These are phyloP conservation scores for Pyrus bretschneideri DNA, from an alignment of 306 rosid genomes.

Conservation along the genomic window DNA sequence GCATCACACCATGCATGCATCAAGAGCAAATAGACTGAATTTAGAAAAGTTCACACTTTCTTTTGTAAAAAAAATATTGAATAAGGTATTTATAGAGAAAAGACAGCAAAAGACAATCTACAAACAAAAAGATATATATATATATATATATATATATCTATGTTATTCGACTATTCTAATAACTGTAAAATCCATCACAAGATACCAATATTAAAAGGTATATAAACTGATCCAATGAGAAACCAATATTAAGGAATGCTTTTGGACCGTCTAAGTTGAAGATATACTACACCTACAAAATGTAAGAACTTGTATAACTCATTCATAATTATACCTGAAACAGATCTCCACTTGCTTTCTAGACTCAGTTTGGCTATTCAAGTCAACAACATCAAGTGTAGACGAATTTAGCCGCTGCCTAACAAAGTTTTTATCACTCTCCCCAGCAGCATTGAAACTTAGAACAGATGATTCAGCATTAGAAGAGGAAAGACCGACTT, in stretches of 20 bases:
- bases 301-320: not conserved
- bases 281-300: not conserved
- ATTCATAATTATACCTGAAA: constrained; percentile 53
- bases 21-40: constrained; percentile 10
- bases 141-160: no score
- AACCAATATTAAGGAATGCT: not conserved
- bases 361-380: constrained; percentile 66
- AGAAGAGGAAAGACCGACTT: constrained; percentile 21
- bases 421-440: constrained; percentile 18
- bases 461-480: constrained; percentile 28
- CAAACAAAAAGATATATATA: not conserved
- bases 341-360: constrained; percentile 86
- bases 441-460: constrained; percentile 22
- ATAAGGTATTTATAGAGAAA: not conserved
- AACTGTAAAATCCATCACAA: not conserved
- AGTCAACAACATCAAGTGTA: constrained; percentile 45
- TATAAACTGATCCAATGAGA: not conserved
- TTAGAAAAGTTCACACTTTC: not conserved
- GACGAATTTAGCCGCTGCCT: constrained; percentile 30
- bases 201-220: not conserved
- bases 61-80: not conserved
- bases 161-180: not conserved
- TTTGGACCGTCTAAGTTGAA: not conserved
- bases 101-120: not conserved
- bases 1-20: constrained; percentile 37